Percentiles rank a stretch among this genome's conserved stretches.
Evolutionary conservation across 192 early-diverging fungal genomes (phyloP).

Genomic region (Spinellus fusiger): DNA sequence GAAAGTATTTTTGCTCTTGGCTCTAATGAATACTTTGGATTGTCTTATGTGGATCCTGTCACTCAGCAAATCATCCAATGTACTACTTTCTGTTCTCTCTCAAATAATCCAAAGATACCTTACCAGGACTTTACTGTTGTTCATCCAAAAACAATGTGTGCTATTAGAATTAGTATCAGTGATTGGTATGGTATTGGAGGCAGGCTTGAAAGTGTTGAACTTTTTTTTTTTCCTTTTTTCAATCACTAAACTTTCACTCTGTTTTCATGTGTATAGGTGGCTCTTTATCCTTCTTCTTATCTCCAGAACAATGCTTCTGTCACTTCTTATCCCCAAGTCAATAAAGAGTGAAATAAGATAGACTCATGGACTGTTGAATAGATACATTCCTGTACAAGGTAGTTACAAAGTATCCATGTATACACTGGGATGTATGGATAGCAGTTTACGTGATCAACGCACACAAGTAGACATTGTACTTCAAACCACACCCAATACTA

Average conservation of each 20-base stretch:
- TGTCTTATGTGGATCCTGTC: conserved; percentile 57
- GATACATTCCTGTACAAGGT: conserved; percentile 25
- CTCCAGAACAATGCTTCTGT: conserved; percentile 9
- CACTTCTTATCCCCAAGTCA: conserved; percentile 24
- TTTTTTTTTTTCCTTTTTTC: not conserved
- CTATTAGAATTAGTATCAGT: conserved; percentile 44
- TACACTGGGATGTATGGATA: conserved; percentile 30
- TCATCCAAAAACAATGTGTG: conserved; percentile 35
- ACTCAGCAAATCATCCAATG: conserved; percentile 37
- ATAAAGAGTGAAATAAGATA: not conserved
- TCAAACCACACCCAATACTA: conserved; percentile 9
- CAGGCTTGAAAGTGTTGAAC: conserved; percentile 17
- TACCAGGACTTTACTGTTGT: conserved; percentile 42
- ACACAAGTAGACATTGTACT: conserved; percentile 20
- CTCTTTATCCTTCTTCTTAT: conserved; percentile 1
- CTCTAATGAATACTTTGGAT: conserved; percentile 48
- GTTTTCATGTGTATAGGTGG: not conserved
- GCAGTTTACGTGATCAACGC: conserved; percentile 15
- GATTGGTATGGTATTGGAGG: conserved; percentile 29
- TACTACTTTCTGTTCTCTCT: conserved; percentile 28
- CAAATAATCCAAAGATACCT: conserved; percentile 16
- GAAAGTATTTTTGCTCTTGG: conserved; percentile 49
- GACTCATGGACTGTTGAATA: conserved; percentile 2
- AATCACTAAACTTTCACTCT: not conserved
- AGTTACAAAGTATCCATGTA: conserved; percentile 22